Evolutionary conservation across 2,329 filamentous ascomycete genomes (phyloP), one percentile per base, ranked within the genome.

Genomic region (Acrocalymma vagum): DNA sequence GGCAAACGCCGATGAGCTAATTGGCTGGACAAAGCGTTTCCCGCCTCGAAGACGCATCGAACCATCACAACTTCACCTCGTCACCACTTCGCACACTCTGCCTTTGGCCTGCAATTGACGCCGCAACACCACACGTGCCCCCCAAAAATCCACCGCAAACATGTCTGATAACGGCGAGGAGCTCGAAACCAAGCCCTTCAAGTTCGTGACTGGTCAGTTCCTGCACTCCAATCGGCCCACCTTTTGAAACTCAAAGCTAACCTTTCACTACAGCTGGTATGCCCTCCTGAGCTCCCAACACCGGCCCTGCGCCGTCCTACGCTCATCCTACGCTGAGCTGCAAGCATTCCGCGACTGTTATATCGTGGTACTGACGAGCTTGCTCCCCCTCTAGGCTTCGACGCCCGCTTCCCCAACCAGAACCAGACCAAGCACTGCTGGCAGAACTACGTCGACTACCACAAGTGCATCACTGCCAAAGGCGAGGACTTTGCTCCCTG

Each of bases 391-490:
- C 38, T 55, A 96, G 94, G 94, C 82, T 95, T 95, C 81, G 94
- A 99, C 75, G 94, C 94, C 77, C 93, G 94, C 75, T 99, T 97
- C 81, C 94, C 94, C 71, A 96, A 99, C 83, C 80, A 85, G 82
- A 99, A 99, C 82, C 90, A 94, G 75, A 86, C 92, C 78, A 96
- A 96, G 88, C 92, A 99, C 85, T 99, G 94, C 90, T 99, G 94
- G 94, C 95, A 99, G 77, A 99, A 99, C 85, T 99, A 99, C 79
- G 94, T 99, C 80, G 94, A 99, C 78, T 97, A 99, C 84, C 90
- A 99, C 86, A 99, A 99, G 85, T 99, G 94, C 82, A 91, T 96
- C 77, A 81, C 87, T 72, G 93, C 92, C 78, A 97, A 97, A 85
- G 93, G 93, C 77, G 93, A 97, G 82, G 92, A 96, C 72, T 97